Base-by-base conservation (phyloP, 495 filamentous ascomycete species). In the Sordaria brevicollis region DNA sequence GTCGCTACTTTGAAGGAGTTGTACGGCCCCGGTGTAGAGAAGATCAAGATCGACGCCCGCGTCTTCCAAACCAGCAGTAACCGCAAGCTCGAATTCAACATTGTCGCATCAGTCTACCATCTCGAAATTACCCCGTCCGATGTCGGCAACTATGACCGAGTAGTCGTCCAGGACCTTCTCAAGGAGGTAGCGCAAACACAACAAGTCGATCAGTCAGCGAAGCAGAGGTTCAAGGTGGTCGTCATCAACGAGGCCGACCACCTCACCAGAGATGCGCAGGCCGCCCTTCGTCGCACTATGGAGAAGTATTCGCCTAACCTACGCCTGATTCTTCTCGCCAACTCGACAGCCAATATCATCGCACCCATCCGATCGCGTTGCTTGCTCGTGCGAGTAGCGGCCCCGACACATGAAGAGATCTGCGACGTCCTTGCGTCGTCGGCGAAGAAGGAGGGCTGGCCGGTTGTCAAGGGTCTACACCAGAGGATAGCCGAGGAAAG, bases 181-280 rank as follows among this genome's bases (percentile, higher is more conserved):
- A 99, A 99, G 79, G 95, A 99, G 80, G 93, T 98, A 10, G 95
- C 96, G 37, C 95, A 99, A 80, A 99, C 95, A 33, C 96, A 98
- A 80, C 96, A 98, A 80, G 96, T 99, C 15, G 95, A 99, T 78
- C 85, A 92, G 69, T 80, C 86, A 7, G 95, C 96, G 34, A 91
- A 89, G 76, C 95, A 99, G 78, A 86, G 89, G 57, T 99, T 99
- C 84, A 99, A 99, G 82, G 93, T 99, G 13, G 96, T 99, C 2
- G 93, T 99, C 38, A 97, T 99, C 84, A 99, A 99, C 76, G 95
- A 99, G 82, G 95, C 95, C n/a, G 96, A 99, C 74, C 91, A 97
- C 74, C 83, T 99, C 65, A 96, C 91, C 1, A 82, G 95, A 49
- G 95, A 99, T 86, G 95, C 95, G 7, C 95, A 99, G 81, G 96